Base-by-base conservation (phyloP, 345 rosid species). In the Erysimum cheiranthoides region DNA sequence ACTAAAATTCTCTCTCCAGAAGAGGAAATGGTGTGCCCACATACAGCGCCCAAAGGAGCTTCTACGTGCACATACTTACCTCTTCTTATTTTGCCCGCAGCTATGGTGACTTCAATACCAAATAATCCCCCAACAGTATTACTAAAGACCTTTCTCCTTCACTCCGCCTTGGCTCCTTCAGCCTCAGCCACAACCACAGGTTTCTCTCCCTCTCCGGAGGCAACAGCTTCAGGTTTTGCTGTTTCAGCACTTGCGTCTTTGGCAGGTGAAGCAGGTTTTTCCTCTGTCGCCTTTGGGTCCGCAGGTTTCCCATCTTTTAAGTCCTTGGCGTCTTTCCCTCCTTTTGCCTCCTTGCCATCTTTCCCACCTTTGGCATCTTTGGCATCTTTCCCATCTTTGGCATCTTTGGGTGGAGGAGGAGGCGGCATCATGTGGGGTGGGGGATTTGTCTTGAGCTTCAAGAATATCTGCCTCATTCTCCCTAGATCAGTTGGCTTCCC, bases 391-490 rank as follows among this genome's bases (percentile, higher is more conserved):
- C 10, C 86, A 39, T 75, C 90, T 56, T 86, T 86, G 5, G 13
- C 79, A 5, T 86, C 91, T 67, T 85, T 87, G 43, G 84, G 58
- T 13, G 89, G 83, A 32, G 79, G 78, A 0, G 91, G 89, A 5
- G 92, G 86, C 27, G 96, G 99, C 90, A 87, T 84, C 99, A 92
- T 90, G 75, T 89, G 97, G n/a, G 90, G 77, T 3, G 97, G 98
- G 49, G 96, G 98, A 61, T 82, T 85, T 71, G 88, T 89, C 79
- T 93, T 91, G 53, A 95, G 89, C 85, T 87, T 93, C 78, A 80
- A 34, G 77, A 88, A 84, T 34, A 93, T 79, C 73, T 96, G 98
- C 75, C 97, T 86, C 97, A 91, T 89, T 72, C 99, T 89, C 25
- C 89, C 66, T 14, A 91, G 87, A 74, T 96, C 98, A 6, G 96